Base-by-base conservation (phyloP, 768 basidiomycete genomes). In the Phylloporus sp. region DNA sequence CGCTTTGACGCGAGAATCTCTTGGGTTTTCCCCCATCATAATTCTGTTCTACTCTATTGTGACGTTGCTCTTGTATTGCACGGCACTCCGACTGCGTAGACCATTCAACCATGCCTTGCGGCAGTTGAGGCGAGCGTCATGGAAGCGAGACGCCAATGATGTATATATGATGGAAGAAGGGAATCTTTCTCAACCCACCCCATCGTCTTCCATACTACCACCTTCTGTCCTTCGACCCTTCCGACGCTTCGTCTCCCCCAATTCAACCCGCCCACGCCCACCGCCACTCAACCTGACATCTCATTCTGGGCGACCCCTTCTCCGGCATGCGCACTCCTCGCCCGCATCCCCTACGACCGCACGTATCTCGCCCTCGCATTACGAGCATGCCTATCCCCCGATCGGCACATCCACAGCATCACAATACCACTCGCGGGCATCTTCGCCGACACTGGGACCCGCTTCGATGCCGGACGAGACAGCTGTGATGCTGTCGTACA, bases 21-120 rank as follows among this genome's bases (percentile, higher is more conserved):
- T 91, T 27, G 87, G 88, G 0, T 88, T 90, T 65, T 87, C 88
- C 6, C 81, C 81, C 8, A 73, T 86, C 20, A 63, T 81, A n/a
- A 70, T 85, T 58, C 55, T 88, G 8, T 74, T 86, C 59, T 85
- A 81, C 64, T 52, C 76, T 15, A 54, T 76, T 50, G 54, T 79
- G 22, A 57, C 80, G 24, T 66, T 72, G 34, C 39, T 80, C 34
- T 36, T 83, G 22, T 49, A 76, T 15, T 65, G 77, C 41, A 55
- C 83, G 35, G 64, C 66, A 23, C 81, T 74, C 53, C 84, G 87
- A 5, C 62, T 91, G 52, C 80, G 86, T 27, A 78, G 81, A 42
- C 74, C 74, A 32, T 60, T 87, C 11, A 73, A 81, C 18, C 62
- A 72, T 4, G 68, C 72, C 18, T 39, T 72, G n/a, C 73, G 74